Conservation (phyloP, 768 basidiomycete genomes). For the Lentinula detonsa region DNA sequence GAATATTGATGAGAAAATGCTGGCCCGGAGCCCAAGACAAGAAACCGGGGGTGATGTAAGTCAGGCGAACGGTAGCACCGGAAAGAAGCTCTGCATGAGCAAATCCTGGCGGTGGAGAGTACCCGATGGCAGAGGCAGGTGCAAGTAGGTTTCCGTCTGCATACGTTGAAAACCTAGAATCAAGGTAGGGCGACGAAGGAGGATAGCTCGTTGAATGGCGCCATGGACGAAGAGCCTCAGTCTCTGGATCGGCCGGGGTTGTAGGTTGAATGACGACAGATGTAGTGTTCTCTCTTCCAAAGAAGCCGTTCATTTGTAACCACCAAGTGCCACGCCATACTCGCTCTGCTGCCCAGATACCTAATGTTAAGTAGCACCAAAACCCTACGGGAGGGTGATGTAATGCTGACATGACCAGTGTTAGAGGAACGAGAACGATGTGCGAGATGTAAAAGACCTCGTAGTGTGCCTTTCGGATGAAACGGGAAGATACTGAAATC, state of each 20-base stretch:
- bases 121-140: constrained; percentile 14
- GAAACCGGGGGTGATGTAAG: constrained; percentile 48
- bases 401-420: constrained; percentile 52
- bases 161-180: background rate
- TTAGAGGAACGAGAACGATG: constrained; percentile 55
- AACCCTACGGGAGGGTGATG: constrained; percentile 63
- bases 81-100: constrained; percentile 65
- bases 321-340: constrained; percentile 49
- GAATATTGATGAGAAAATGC: constrained; percentile 65
- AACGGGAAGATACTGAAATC: constrained; percentile 41
- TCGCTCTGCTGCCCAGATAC: constrained; percentile 61
- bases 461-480: constrained; percentile 48
- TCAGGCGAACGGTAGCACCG: constrained; percentile 65
- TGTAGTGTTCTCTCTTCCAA: constrained; percentile 16
- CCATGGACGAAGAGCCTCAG: constrained; percentile 8
- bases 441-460: constrained; percentile 66
- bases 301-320: constrained; percentile 53
- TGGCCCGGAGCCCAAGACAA: constrained; percentile 75
- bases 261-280: constrained; percentile 9
- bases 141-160: constrained; percentile 2
- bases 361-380: constrained; percentile 64
- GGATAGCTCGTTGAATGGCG: constrained; percentile 14
- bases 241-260: background rate
- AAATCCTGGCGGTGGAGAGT: constrained; percentile 58
- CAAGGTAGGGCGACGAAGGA: constrained; percentile 10